Evolutionary conservation across 768 basidiomycete species (phyloP).

Genomic region (Suillus clintonianus): DNA sequence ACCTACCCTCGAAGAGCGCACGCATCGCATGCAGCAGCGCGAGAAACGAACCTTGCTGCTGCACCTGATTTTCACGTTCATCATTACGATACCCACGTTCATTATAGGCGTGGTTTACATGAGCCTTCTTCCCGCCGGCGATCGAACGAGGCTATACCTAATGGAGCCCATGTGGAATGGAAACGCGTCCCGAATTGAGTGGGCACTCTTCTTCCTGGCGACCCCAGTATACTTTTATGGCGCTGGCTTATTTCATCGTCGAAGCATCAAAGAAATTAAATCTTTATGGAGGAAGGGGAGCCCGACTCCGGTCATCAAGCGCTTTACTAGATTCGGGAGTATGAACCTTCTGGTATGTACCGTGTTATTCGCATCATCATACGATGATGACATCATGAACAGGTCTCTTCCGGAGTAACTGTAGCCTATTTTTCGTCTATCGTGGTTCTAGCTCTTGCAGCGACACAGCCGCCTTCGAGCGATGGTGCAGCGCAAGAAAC

Average conservation of each 20-base stretch:
- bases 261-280: slow-evolving; percentile 55
- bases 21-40: slow-evolving; percentile 54
- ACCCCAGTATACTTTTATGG: slow-evolving; percentile 74
- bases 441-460: slow-evolving; percentile 63
- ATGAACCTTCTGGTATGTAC: slow-evolving; percentile 77
- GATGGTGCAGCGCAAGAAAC: slow-evolving; percentile 49
- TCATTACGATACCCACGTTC: slow-evolving; percentile 76
- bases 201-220: slow-evolving; percentile 66
- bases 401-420: slow-evolving; percentile 66
- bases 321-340: slow-evolving; percentile 75
- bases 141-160: slow-evolving; percentile 50
- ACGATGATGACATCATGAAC: not conserved
- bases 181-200: slow-evolving; percentile 55
- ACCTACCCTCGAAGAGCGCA: slow-evolving; percentile 60
- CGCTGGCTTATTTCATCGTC: slow-evolving; percentile 56
- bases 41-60: slow-evolving; percentile 56
- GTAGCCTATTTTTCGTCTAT: slow-evolving; percentile 80
- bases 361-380: not conserved
- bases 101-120: slow-evolving; percentile 78
- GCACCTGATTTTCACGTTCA: slow-evolving; percentile 57
- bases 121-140: slow-evolving; percentile 55
- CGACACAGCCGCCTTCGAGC: slow-evolving; percentile 39
- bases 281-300: slow-evolving; percentile 60
- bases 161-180: slow-evolving; percentile 66
- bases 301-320: slow-evolving; percentile 50